Conservation (phyloP, 768 basidiomycete genomes). For the Xerocomellus intermedius region DNA sequence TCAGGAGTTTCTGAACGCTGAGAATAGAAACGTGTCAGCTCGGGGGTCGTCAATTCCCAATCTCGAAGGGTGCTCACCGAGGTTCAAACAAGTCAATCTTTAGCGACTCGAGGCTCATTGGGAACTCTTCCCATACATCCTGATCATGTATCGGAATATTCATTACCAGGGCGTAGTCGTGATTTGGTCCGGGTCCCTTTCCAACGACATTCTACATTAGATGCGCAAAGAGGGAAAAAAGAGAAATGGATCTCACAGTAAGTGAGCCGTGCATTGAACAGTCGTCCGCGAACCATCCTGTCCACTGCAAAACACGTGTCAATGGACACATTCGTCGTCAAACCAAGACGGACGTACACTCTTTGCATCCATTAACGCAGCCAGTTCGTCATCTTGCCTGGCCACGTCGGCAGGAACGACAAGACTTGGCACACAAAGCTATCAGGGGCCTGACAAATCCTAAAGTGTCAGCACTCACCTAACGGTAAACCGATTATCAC, state of each 20-base stretch:
- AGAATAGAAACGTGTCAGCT: not conserved
- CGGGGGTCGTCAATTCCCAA: not conserved
- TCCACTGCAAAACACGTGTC: slow-evolving; percentile 14
- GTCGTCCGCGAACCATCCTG: slow-evolving; percentile 23
- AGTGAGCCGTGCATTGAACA: slow-evolving; percentile 17
- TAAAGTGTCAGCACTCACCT: slow-evolving; percentile 5
- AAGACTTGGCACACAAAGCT: slow-evolving; percentile 4
- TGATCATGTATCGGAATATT: not conserved
- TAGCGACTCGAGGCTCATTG: slow-evolving; percentile 15
- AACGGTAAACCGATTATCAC: slow-evolving; percentile 15
- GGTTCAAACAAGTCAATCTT: slow-evolving; percentile 19
- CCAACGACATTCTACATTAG: not conserved
- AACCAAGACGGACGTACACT: slow-evolving; percentile 5
- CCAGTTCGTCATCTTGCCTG: slow-evolving; percentile 20
- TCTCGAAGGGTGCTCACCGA: slow-evolving; percentile 6
- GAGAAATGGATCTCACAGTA: slow-evolving; percentile 10
- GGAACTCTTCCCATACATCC: slow-evolving; percentile 3
- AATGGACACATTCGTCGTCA: not conserved
- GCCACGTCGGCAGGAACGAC: slow-evolving; percentile 15
- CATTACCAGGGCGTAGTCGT: slow-evolving; percentile 19
- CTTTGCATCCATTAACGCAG: slow-evolving; percentile 1
- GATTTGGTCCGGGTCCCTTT: slow-evolving; percentile 12
- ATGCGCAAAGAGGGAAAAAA: not conserved
- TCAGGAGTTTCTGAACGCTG: slow-evolving; percentile 23
- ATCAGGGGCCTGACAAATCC: not conserved